phyloP scores from a whole-genome alignment of 768 basidiomycete species.

The Trametes gibbosa region DNA sequence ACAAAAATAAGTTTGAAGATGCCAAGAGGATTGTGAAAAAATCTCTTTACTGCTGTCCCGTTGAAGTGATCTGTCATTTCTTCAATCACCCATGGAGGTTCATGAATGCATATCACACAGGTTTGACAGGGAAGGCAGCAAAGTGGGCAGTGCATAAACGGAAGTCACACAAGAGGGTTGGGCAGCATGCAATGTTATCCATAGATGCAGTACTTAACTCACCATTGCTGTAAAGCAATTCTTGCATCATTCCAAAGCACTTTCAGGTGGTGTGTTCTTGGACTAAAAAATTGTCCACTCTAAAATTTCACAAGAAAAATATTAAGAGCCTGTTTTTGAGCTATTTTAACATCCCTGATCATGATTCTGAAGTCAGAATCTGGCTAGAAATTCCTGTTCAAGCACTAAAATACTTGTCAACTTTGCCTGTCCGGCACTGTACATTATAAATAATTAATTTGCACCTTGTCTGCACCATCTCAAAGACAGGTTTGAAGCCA shows the following conservation, averaged over 20 bases:
- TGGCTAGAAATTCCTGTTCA: background rate
- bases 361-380: background rate
- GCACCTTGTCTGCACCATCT: background rate
- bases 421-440: background rate
- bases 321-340: background rate
- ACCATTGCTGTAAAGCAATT: background rate
- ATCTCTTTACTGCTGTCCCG: constrained; percentile 35
- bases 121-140: constrained; percentile 37
- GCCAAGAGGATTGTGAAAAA: constrained; percentile 30
- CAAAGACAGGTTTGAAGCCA: background rate
- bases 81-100: constrained; percentile 37
- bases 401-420: background rate
- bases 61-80: constrained; percentile 36
- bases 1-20: constrained; percentile 32
- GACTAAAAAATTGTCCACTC: background rate
- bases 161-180: constrained; percentile 28
- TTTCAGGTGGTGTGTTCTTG: background rate
- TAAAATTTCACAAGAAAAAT: background rate
- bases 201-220: background rate
- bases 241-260: background rate
- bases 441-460: background rate
- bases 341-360: background rate
- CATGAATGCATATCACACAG: constrained; percentile 35
- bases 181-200: background rate
- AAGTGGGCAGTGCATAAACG: constrained; percentile 40